Base-by-base conservation (phyloP, 768 basidiomycete species). In the Brasilioporus rufonigricans region DNA sequence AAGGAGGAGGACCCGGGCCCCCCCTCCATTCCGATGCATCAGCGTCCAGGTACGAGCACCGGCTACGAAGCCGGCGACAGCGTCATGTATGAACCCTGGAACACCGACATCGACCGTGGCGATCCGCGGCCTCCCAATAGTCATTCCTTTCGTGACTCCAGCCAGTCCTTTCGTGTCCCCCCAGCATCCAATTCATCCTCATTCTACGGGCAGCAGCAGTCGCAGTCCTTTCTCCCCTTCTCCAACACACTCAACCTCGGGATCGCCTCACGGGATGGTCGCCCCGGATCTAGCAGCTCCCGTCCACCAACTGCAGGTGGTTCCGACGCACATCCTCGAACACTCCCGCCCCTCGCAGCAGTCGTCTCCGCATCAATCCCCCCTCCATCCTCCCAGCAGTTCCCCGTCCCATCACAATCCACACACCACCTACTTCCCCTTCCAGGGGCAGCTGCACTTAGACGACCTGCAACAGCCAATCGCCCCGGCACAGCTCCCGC, bases 91-190 rank as follows among this genome's bases (percentile, higher is more conserved):
- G 67, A 77, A 59, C 60, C 71, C 48, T 77, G 75, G 65, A 65
- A 69, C 14, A 55, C 71, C 32, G 73, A 76, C 60, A 57, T 74
- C 61, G 78, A 74, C 63, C 66, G 65, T 58, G 69, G 65, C 43
- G 49, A 70, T 70, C 62, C 72, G 49, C 70, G 77, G 45, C 72
- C 73, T 58, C 62, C 67, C 65, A 74, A 68, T 64, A 76, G 62
- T 45, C 84, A 85, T 83, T 87, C 85, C 83, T 86, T 86, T 86
- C 85, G 83, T 80, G 83, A 83, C 77, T 76, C 83, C 80, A 75
- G 78, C 82, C 86, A 87, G 83, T 87, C 86, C 86, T 87, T 87
- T 86, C 86, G 83, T 84, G 78, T 71, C 80, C 77, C 80, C 70
- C 67, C 78, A 61, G 57, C 75, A 68, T 69, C 76, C 53, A 59